Evolutionary conservation across 345 rosid genomes (phyloP), one percentile per base, ranked within the genome.

Genomic region (Garcia nutans): DNA sequence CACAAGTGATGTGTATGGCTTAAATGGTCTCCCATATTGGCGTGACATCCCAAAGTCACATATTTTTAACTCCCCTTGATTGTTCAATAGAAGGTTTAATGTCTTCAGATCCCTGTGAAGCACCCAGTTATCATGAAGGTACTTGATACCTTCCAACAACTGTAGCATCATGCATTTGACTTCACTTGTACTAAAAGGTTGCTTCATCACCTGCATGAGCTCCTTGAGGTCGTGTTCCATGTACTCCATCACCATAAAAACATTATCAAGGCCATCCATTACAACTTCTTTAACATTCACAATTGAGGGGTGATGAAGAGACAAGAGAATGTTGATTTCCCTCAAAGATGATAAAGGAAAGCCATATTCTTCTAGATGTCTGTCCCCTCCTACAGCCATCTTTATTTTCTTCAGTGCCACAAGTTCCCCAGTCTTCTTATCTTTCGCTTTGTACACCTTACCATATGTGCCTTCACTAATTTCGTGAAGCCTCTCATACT

Each of bases 221-320:
- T 86, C 89, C 85, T 86, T 90, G 19, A 92, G 85, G 79, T 95
- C 97, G 49, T 95, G 95, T 74, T 95, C 96, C 86, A 92, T 87
- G 84, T 86, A 89, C 77, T 95, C 99, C 99, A 94, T 95, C 47
- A 89, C 99, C 97, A 92, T 89, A 78, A 80, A 95, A 80, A 95
- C 88, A 77, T 81, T 84, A 72, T 90, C 86, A 50, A 63, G 84
- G 41, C 86, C 87, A 76, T 84, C 96, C 81, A 91, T 89, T 60
- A 85, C 97, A 50, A 95, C 97, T 84, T 91, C 97, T 85, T 88
- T 87, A 50, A 95, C 95, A 68, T 86, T 80, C 23, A 95, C 97
- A 63, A 91, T 86, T 6, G 92, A 85, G 77, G 95, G 91, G 62
- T 91, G 96, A 71, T 85, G 81, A 74, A 94, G 83, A 47, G 97